Evolutionary conservation across 805 yeast genomes (phyloP), one percentile per base, ranked within the genome.

Genomic region (Candida sithepensis): DNA sequence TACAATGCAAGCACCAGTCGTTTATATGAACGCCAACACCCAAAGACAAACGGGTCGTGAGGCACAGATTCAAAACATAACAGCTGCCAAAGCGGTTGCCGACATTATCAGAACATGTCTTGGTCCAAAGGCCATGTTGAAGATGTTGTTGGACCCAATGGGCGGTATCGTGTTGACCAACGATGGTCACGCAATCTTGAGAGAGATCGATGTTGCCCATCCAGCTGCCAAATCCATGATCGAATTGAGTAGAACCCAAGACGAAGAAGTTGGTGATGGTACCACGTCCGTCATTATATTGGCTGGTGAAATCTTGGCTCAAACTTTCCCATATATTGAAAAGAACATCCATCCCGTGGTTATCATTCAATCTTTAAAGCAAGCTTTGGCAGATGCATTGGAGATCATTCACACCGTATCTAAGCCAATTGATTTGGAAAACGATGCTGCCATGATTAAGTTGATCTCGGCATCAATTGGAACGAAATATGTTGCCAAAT

Each of bases 191-290:
- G 99, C 99, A 16, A 94, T 94, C 57, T 74, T 94, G 58, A 81
- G 99, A 64, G 99, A 94, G 66, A 94, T 94, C 57, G 98, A 92
- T 65, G 96, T 87, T 47, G 90, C 97, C 3, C 99, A 94, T 66
- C 99, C 99, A 10, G 99, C 99, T 4, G 99, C 99, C 41, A 94
- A 94, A 71, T 86, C 96, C 28, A 94, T 94, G 98, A 87, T 94
- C 63, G 99, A 94, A 71, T 79, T 94, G 56, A 83, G 94, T 60
- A 81, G 99, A 71, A 91, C 99, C 6, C 97, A 92, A 72, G 99
- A 92, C 65, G 99, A 92, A 71, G 99, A 92, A 71, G 99, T 81
- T 49, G 99, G 99, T 47, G 99, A 94, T 63, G 68, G 68, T 42
- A 64, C 99, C 50, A 94, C 99, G 22, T 85, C 97, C 8, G 99